Evolutionary conservation across 495 filamentous ascomycete genomes (phyloP).

Genomic region (Talaromyces proteolyticus): DNA sequence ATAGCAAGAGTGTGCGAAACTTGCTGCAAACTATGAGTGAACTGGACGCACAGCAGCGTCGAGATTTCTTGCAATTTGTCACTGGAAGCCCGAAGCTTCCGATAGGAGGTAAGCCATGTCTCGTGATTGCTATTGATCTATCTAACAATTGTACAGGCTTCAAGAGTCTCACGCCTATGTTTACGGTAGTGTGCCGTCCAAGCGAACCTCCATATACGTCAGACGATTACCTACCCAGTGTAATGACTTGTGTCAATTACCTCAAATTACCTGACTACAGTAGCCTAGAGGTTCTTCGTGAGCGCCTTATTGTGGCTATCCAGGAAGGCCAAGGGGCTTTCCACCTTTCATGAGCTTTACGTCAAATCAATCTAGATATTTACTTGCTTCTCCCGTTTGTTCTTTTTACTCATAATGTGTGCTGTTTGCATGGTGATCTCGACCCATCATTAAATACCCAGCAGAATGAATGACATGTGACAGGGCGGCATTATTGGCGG

Average conservation of each 20-base stretch:
- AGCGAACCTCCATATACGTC: conserved; percentile 91
- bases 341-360: conserved; percentile 68
- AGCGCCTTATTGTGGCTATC: conserved; percentile 77
- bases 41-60: conserved; percentile 63
- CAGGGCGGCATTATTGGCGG: not conserved
- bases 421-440: not conserved
- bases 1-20: conserved; percentile 94
- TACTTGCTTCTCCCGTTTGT: not conserved
- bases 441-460: not conserved
- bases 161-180: conserved; percentile 93
- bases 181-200: conserved; percentile 97
- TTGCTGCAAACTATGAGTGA: conserved; percentile 95
- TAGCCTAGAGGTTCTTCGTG: conserved; percentile 64
- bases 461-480: not conserved
- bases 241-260: conserved; percentile 99
- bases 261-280: conserved; percentile 98
- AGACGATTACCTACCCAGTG: conserved; percentile 95
- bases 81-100: conserved; percentile 98
- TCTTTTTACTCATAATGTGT: not conserved
- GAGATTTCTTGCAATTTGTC: conserved; percentile 96
- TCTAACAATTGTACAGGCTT: conserved; percentile 60
- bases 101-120: conserved; percentile 73
- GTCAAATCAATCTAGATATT: not conserved
- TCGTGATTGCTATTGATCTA: conserved; percentile 3
- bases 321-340: conserved; percentile 98